A percentile compares a stretch with the other conserved stretches of the same genome.
Evolutionary conservation across 345 rosid genomes (phyloP).

Genomic region (Crucihimalaya himalaica): DNA sequence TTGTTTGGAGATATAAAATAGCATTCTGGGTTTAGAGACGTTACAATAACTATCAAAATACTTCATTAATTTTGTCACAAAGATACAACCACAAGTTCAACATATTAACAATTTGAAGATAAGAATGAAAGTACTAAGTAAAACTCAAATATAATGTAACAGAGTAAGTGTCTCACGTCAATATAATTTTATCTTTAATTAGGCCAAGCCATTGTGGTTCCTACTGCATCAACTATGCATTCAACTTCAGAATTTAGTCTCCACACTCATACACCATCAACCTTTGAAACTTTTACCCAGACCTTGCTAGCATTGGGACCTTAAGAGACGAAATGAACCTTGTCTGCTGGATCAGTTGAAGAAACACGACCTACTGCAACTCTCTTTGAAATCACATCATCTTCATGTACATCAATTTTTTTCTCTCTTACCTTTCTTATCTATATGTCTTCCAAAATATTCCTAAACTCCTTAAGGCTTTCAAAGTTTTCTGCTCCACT

Average conservation of each 20-base stretch:
- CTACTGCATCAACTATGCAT: not conserved
- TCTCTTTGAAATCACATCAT: too few relatives aligned
- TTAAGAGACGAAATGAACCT: not conserved
- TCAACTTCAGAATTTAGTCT: not conserved
- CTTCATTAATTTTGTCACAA: too few relatives aligned
- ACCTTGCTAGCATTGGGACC: too few relatives aligned
- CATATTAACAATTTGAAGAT: too few relatives aligned
- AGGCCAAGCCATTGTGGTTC: not conserved
- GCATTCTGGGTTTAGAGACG: too few relatives aligned
- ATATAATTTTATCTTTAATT: not conserved
- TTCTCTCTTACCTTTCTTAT: too few relatives aligned
- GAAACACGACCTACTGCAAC: not conserved
- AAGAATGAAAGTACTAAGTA: too few relatives aligned
- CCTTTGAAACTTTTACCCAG: not conserved
- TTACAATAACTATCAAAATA: too few relatives aligned
- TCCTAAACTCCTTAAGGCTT: not conserved
- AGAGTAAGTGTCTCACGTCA: not conserved
- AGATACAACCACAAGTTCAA: not conserved
- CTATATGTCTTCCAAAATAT: too few relatives aligned
- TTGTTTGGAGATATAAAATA: too few relatives aligned
- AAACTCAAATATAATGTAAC: not conserved
- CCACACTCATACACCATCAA: slow-evolving; percentile 1
- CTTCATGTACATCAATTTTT: too few relatives aligned
- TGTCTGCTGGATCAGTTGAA: not conserved
- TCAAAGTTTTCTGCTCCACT: not conserved